These are phyloP conservation scores for Mycosphaerelloides madeirae DNA, from an alignment of 2,329 filamentous ascomycete genomes.

Conservation along the genomic window DNA sequence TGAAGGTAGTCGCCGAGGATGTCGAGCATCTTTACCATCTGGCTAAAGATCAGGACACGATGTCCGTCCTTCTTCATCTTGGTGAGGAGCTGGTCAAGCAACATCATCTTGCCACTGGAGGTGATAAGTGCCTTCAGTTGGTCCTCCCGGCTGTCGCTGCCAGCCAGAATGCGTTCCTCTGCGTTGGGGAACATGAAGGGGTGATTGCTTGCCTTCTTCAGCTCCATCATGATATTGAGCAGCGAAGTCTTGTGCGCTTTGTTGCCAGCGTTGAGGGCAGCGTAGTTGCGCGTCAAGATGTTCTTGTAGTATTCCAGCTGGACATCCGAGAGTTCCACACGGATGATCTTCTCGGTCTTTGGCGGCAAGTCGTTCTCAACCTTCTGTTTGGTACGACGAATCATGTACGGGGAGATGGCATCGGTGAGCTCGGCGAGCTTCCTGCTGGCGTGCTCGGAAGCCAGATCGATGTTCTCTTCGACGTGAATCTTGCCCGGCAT, in stretches of 20 bases:
- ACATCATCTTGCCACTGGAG: constrained; percentile 99
- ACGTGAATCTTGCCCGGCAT: constrained; percentile 92
- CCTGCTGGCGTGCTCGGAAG: constrained; percentile 71
- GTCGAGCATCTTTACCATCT: constrained; percentile 99
- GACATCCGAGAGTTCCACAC: constrained; percentile 91
- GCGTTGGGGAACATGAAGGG: constrained; percentile 96
- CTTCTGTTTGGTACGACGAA: constrained; percentile 93
- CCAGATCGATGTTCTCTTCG: constrained; percentile 83
- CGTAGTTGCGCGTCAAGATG: constrained; percentile 93
- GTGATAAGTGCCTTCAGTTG: constrained; percentile 88
- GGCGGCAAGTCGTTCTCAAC: constrained; percentile 94
- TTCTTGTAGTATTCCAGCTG: constrained; percentile 99
- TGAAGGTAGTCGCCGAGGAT: constrained; percentile 92
- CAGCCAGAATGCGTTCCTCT: constrained; percentile 76
- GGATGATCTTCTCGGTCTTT: constrained; percentile 98
- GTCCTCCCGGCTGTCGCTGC: constrained; percentile 78
- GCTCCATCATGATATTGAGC: constrained; percentile 98
- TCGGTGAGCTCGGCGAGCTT: constrained; percentile 83
- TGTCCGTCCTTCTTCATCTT: constrained; percentile 93
- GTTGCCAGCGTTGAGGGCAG: constrained; percentile 83
- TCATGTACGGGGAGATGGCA: constrained; percentile 87
- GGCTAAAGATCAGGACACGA: constrained; percentile 95
- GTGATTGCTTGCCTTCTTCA: constrained; percentile 99
- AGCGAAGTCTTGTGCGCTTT: constrained; percentile 91
- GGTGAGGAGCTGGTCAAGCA: constrained; percentile 87